Evolutionary conservation across 108 stramenopile species (phyloP), one percentile per base, ranked within the genome.

Genomic region (Cyclotella baltica): DNA sequence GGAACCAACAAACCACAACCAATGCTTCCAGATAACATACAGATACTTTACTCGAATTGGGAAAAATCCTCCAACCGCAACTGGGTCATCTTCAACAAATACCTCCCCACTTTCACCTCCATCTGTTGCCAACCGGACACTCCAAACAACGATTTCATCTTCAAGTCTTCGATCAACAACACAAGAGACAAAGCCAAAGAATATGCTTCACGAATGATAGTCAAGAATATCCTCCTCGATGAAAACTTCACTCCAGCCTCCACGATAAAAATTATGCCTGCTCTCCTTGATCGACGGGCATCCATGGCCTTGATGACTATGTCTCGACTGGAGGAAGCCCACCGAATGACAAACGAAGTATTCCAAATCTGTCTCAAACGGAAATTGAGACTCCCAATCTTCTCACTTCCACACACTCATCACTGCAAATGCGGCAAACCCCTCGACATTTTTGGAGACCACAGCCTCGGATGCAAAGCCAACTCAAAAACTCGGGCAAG

Each of bases 381-480:
- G n/a, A 52, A 52, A 52, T n/a, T 52, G 4, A 10, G 51, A n/a
- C 51, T 52, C n/a, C 11, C 51, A 19, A 52, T 52, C 51, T n/a
- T 52, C 51, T n/a, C 11, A 4, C 4, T n/a, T 52, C 10, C 11
- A 4, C 10, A 27, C 5, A 10, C 11, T n/a, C n/a, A 52, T n/a
- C 10, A 20, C 11, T 52, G 61, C 61, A 62, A 34, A 34, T 62
- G 61, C 27, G 27, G 25, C 16, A 29, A 15, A 37, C 13, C 33
- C 15, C 15, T 62, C 10, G 27, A 62, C 36, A 13, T 19, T 4
- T 62, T 4, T 16, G 61, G 61, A 19, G 27, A 62, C 27, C 61
- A 62, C 27, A 29, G 35, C 61, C 61, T 62, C 36, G 33, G 61
- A 4, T 62, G 61, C 61, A 34, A 16, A n/a, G 51, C 51, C 11